Conservation (phyloP, 805 yeast genomes). For the Pichia sporocuriosa region DNA sequence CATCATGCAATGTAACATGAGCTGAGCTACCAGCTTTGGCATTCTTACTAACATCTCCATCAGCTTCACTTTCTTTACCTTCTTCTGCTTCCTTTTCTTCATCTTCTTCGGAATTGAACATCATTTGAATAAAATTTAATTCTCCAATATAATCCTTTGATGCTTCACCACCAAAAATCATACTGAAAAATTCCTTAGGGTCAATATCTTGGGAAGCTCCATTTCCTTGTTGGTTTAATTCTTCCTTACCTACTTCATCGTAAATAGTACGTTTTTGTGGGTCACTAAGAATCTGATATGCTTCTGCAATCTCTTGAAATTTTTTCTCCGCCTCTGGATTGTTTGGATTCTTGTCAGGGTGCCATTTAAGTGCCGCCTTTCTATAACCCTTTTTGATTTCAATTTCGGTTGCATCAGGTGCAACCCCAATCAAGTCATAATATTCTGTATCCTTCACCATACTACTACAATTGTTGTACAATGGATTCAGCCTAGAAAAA, state of each 20-base stretch:
- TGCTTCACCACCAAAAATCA: constrained; percentile 86
- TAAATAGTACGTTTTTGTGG: constrained; percentile 56
- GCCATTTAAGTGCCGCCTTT: constrained; percentile 66
- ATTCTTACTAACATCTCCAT: neutral
- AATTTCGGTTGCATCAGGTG: constrained; percentile 49
- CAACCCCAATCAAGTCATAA: constrained; percentile 59
- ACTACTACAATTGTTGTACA: no score
- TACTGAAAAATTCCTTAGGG: constrained; percentile 62
- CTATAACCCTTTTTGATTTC: constrained; percentile 78
- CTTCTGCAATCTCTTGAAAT: constrained; percentile 58
- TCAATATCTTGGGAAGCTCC: constrained; percentile 60
- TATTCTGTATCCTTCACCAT: constrained; percentile 76
- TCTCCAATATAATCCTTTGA: constrained; percentile 87
- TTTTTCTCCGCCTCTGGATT: constrained; percentile 70
- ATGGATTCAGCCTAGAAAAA: no score
- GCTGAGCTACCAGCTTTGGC: neutral
- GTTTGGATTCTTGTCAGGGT: constrained; percentile 76
- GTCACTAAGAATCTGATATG: constrained; percentile 72
- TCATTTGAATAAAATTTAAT: constrained; percentile 66
- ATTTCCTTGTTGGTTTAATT: constrained; percentile 34
- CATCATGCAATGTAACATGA: constrained; percentile 11
- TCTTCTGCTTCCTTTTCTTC: constrained; percentile 39
- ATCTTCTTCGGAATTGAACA: constrained; percentile 37
- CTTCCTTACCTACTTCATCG: constrained; percentile 71
- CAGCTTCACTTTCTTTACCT: constrained; percentile 37